Percentiles rank a stretch among this genome's conserved stretches.
phyloP scores from a whole-genome alignment of 2,329 filamentous ascomycete species.

The Aspergillus eucalypticola region DNA sequence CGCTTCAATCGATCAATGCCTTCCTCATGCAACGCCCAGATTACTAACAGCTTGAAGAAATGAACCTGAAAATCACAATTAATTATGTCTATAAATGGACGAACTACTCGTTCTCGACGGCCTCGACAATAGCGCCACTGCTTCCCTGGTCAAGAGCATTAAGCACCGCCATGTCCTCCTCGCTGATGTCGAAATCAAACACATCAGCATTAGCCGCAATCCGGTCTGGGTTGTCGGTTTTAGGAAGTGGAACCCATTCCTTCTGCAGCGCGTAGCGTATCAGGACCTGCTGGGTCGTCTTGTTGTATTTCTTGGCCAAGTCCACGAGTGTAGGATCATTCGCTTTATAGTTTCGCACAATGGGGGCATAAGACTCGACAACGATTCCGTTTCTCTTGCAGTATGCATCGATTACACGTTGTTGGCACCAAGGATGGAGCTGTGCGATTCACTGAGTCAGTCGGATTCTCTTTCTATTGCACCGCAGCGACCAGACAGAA shows the following conservation, averaged over 20 bases:
- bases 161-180: constrained; percentile 59
- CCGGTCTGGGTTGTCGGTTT: constrained; percentile 68
- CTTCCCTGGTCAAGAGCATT: constrained; percentile 54
- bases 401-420: constrained; percentile 60
- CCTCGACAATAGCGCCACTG: constrained; percentile 51
- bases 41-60: constrained; percentile 24
- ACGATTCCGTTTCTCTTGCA: constrained; percentile 54
- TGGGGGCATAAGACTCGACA: constrained; percentile 55
- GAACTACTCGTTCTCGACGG: constrained; percentile 45
- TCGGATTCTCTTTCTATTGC: constrained; percentile 14
- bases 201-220: constrained; percentile 67
- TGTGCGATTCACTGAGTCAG: constrained; percentile 35
- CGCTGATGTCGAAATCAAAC: constrained; percentile 59
- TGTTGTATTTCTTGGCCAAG: constrained; percentile 70
- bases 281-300: constrained; percentile 73
- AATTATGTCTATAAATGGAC: constrained; percentile 10
- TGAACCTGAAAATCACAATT: not conserved
- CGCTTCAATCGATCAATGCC: constrained; percentile 87
- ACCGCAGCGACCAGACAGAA: not conserved
- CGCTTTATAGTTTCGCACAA: constrained; percentile 69
- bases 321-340: constrained; percentile 65
- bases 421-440: constrained; percentile 73
- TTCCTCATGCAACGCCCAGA: constrained; percentile 67
- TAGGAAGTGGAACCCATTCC: constrained; percentile 70
- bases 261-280: constrained; percentile 82